phyloP scores from a whole-genome alignment of 495 filamentous ascomycete species.

The Alectoria sarmentosa region DNA sequence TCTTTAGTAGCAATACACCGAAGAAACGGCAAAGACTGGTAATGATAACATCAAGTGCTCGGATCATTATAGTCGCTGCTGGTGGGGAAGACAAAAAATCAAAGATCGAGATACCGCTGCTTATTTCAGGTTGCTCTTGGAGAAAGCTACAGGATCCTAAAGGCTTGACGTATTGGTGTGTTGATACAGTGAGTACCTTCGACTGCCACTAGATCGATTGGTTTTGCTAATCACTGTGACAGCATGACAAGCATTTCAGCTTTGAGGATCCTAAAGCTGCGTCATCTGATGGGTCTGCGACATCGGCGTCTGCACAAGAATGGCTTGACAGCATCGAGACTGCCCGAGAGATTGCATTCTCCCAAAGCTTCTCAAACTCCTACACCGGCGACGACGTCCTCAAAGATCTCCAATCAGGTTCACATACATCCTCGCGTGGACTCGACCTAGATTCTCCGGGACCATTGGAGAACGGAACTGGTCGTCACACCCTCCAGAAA shows the following conservation, averaged over 20 bases:
- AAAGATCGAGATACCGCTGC: slow-evolving; percentile 80
- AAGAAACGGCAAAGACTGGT: slow-evolving; percentile 91
- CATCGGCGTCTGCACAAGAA: slow-evolving; percentile 58
- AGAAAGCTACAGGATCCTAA: slow-evolving; percentile 74
- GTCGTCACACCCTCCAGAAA: slow-evolving; percentile 16
- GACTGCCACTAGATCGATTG: not conserved
- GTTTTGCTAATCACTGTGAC: slow-evolving; percentile 7
- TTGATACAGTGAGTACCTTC: slow-evolving; percentile 72
- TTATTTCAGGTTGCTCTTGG: slow-evolving; percentile 65
- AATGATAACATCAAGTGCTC: slow-evolving; percentile 87
- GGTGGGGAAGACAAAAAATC: slow-evolving; percentile 94
- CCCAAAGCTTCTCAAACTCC: slow-evolving; percentile 56
- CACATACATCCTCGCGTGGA: slow-evolving; percentile 66
- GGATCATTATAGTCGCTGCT: slow-evolving; percentile 84
- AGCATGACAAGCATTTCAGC: slow-evolving; percentile 85
- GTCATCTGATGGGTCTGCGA: slow-evolving; percentile 40
- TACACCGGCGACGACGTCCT: slow-evolving; percentile 65
- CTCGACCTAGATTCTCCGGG: slow-evolving; percentile 46
- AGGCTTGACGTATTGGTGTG: slow-evolving; percentile 77
- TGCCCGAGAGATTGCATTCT: slow-evolving; percentile 71
- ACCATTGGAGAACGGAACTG: slow-evolving; percentile 31
- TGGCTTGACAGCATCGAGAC: slow-evolving; percentile 82
- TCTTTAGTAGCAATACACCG: slow-evolving; percentile 82
- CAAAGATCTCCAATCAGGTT: slow-evolving; percentile 59
- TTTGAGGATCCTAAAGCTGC: slow-evolving; percentile 83